phyloP scores from a whole-genome alignment of 495 filamentous ascomycete genomes.

The Penicillium malachiteum region DNA sequence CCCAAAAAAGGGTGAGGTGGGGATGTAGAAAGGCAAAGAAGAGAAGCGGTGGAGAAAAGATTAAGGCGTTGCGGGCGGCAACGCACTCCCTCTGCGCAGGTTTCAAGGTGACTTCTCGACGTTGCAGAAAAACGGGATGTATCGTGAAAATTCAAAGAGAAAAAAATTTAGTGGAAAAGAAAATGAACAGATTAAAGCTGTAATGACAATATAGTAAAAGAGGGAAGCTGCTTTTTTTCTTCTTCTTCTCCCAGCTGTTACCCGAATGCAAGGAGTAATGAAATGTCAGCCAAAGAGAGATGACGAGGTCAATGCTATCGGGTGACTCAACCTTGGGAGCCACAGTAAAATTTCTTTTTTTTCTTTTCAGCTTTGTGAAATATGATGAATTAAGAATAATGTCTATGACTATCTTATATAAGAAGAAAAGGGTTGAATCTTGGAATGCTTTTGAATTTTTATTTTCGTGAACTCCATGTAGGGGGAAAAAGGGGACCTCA shows the following conservation, averaged over 20 bases:
- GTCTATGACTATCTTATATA: too few species aligned
- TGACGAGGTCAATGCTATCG: background rate
- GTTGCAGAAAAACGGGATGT: slow-evolving; percentile 23
- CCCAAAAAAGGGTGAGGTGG: slow-evolving; percentile 37
- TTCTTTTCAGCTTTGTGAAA: too few species aligned
- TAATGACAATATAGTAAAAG: background rate
- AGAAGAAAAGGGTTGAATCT: too few species aligned
- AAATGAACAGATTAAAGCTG: background rate
- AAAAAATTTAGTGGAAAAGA: background rate
- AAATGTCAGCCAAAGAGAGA: background rate
- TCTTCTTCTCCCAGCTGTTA: too few species aligned
- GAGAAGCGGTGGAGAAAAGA: slow-evolving; percentile 43
- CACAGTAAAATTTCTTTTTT: background rate
- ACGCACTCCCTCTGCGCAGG: slow-evolving; percentile 35
- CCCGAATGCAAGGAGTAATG: too few species aligned
- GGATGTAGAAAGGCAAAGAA: slow-evolving; percentile 40
- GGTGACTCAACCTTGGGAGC: background rate
- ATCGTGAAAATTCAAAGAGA: slow-evolving; percentile 3
- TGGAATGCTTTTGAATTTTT: background rate
- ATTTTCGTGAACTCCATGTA: background rate
- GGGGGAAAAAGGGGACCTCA: background rate
- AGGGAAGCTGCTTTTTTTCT: background rate
- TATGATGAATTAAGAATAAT: too few species aligned
- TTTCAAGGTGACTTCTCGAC: slow-evolving; percentile 23
- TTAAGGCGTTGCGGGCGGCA: slow-evolving; percentile 44